Base-by-base conservation (phyloP, 768 basidiomycete species). In the Chiua virens region DNA sequence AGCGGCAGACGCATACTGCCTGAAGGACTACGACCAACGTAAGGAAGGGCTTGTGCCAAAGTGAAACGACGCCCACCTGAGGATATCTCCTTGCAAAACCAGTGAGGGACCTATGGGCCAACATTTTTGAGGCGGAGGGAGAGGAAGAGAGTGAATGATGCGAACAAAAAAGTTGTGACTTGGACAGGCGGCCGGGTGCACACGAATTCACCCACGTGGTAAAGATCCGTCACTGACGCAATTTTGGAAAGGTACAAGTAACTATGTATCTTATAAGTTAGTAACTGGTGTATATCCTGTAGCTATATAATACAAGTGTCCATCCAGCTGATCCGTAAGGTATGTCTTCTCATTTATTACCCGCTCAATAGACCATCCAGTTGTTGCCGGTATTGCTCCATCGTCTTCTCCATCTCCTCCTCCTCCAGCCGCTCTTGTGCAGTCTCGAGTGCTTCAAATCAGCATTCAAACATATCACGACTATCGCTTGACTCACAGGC, bases 381-480 rank as follows among this genome's bases (percentile, higher is more conserved):
- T 66, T 97, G 89, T 60, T 89, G 82, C 61, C 89, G 86, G 72
- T 96, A 95, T 56, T 86, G 81, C 68, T 94, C 90, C 86, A 96
- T 89, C 58, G 87, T 89, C 55, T 82, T 79, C 69, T 93, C 92
- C 43, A 83, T 85, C 70, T 92, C 90, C 61, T 89, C 87, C 56
- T 93, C 91, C 58, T 87, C 83, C 60, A 78, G 45, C 50, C 76
- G 77, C 59, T 84, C 80, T 65, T 90, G 79, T 57, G 77, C 51
- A 42, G 81, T 65, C 86, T 90, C 59, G 21, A 45, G 25, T 52
- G 25, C 35, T 45, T 27, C 28, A 25, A 45, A 55, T 56, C 36
- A 60, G 25, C 39, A 35, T 4, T 53, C 44, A 49, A 54, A 14
- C 8, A 21, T 40, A 42, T 23, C 28, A 36, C 2, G 20, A 10